Evolutionary conservation across 2,329 filamentous ascomycete genomes (phyloP), one percentile per base, ranked within the genome.

Genomic region (Fusarium equiseti): DNA sequence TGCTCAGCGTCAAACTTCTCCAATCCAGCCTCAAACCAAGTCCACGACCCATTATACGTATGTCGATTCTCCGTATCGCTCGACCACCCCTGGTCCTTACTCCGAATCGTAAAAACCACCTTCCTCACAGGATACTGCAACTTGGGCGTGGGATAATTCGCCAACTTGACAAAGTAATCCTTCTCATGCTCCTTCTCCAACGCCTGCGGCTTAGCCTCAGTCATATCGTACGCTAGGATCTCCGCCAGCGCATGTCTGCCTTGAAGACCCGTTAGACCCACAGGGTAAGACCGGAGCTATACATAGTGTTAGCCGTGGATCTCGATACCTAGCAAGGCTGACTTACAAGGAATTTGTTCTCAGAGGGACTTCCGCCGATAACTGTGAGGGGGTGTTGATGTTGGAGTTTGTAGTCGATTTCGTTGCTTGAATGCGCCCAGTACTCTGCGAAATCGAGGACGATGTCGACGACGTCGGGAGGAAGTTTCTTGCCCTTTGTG

Each of bases 11-110:
- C 85, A 50, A 88, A 86, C 6, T 83, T 82, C 77, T 91, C 89
- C 18, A 89, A 75, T 0, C 89, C 89, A 18, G 84, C 87, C 59
- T 90, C 89, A 63, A 90, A 90, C 89, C 89, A 91, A 0, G 89
- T 89, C 78, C 80, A 89, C 0, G 89, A 87, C 4, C 77, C 80
- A 0, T 75, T 68, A 58, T 84, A 90, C 2, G 82, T 82, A 4
- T 81, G 81, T 4, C 73, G 74, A 43, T 77, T 68, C 4, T 45
- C 66, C 1, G 0, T 3, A 0, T 77, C 65, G 16, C 83, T 81
- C 32, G 83, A 82, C 83, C 84, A 89, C 6, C 89, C 89, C 70
- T 91, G 89, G 66, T 91, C 89, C 50, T 78, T 81, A 74, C 86
- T 88, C 13, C 77, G 77, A 43, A 90, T 82, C 8, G 83, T 86